Conservation (phyloP, 1,284 basidiomycete species). For the Ceratobasidium sp. region DNA sequence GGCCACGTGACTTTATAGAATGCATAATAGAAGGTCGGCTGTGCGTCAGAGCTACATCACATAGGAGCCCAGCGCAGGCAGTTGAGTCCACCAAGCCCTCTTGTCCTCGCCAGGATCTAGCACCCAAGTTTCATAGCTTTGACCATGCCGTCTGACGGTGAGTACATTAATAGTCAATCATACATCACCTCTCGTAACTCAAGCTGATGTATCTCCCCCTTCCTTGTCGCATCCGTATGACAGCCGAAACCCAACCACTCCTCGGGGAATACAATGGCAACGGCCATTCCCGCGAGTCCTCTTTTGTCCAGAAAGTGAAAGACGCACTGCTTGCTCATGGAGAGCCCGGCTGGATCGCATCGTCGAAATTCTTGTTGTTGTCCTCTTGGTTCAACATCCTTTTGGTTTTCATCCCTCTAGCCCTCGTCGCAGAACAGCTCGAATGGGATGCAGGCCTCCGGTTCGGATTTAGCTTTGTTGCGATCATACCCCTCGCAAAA, state of each 20-base stretch:
- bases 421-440: conserved; percentile 68
- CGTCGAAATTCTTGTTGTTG: conserved; percentile 74
- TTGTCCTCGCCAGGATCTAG: conserved; percentile 11
- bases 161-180: conserved; percentile 3
- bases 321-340: conserved; percentile 65
- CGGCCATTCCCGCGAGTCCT: conserved; percentile 49
- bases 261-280: conserved; percentile 53
- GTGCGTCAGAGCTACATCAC: no score
- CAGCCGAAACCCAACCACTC: conserved; percentile 38
- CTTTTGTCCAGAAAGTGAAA: conserved; percentile 57
- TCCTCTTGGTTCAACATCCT: conserved; percentile 81
- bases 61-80: conserved; percentile 8
- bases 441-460: conserved; percentile 84
- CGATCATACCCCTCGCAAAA: conserved; percentile 88
- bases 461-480: conserved; percentile 86
- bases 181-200: conserved; percentile 19
- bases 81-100: conserved; percentile 15
- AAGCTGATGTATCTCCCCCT: conserved; percentile 35
- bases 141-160: conserved; percentile 21
- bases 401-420: conserved; percentile 79
- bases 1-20: conserved; percentile 4
- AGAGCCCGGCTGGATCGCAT: conserved; percentile 69
- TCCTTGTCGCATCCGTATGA: conserved; percentile 7
- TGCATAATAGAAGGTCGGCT: background rate
- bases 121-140: conserved; percentile 14